Conservation (phyloP, 2,329 filamentous ascomycete genomes). For the Botrytis galanthina region DNA sequence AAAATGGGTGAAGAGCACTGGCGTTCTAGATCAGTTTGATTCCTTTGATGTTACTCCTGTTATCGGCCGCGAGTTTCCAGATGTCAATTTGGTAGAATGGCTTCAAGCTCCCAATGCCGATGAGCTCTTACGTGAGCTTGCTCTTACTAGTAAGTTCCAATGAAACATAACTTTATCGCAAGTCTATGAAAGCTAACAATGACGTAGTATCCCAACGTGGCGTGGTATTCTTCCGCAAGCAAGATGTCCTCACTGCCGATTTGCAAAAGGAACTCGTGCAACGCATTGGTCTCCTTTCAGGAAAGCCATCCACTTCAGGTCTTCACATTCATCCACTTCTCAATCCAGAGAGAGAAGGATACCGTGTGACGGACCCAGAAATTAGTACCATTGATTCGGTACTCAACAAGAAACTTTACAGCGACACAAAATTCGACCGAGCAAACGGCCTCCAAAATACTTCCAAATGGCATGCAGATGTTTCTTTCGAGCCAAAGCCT, state of each 20-base stretch:
- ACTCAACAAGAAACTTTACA: conserved; percentile 52
- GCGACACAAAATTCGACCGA: conserved; percentile 17
- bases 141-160: conserved; percentile 43
- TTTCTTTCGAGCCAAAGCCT: conserved; percentile 61
- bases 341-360: conserved; percentile 51
- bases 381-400: conserved; percentile 63
- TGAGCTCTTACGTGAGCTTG: conserved; percentile 49
- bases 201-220: conserved; percentile 62
- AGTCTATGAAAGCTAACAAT: neutral
- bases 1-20: conserved; percentile 33
- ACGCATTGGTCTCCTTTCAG: conserved; percentile 54
- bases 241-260: conserved; percentile 58
- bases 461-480: conserved; percentile 59
- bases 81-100: conserved; percentile 45
- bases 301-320: conserved; percentile 54
- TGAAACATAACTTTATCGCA: neutral
- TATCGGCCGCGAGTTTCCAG: conserved; percentile 47
- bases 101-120: conserved; percentile 49
- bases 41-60: conserved; percentile 45
- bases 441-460: conserved; percentile 44
- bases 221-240: conserved; percentile 68
- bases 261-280: conserved; percentile 65
- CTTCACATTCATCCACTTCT: conserved; percentile 61
- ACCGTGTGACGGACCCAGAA: conserved; percentile 50
- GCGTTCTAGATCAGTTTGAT: conserved; percentile 34